Conservation (phyloP, 2,329 filamentous ascomycete species). For the Phialophora tarda region DNA sequence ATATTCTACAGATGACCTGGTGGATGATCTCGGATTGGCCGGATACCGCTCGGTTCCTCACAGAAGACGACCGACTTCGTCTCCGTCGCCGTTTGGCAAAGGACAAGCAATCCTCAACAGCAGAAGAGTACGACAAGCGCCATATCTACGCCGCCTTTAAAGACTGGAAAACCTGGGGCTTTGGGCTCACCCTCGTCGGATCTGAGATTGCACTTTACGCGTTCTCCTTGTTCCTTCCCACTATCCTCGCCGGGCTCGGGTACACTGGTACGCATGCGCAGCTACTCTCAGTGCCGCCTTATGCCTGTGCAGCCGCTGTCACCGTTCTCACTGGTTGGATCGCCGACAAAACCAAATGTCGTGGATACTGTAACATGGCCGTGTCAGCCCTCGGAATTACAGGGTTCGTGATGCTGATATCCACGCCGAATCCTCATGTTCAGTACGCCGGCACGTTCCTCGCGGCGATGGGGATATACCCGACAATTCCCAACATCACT, state of each 20-base stretch:
- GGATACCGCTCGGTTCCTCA: constrained; percentile 55
- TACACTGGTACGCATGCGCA: constrained; percentile 64
- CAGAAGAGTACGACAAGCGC: constrained; percentile 50
- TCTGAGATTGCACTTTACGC: constrained; percentile 63
- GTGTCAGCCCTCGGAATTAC: constrained; percentile 72
- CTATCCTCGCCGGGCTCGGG: constrained; percentile 61
- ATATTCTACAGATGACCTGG: constrained; percentile 38
- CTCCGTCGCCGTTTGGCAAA: constrained; percentile 46
- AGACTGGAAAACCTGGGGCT: constrained; percentile 57
- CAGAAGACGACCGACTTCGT: constrained; percentile 48
- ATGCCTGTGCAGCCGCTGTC: constrained; percentile 63
- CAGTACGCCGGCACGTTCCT: constrained; percentile 73
- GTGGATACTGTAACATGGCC: constrained; percentile 74
- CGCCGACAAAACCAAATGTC: constrained; percentile 61
- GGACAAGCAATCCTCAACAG: constrained; percentile 52
- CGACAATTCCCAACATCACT: constrained; percentile 82
- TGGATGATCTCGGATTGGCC: constrained; percentile 58
- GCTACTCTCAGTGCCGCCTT: constrained; percentile 70
- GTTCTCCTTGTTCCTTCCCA: constrained; percentile 66
- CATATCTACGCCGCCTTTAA: constrained; percentile 56
- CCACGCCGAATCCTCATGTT: background rate
- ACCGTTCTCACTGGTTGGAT: constrained; percentile 63
- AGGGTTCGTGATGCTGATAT: constrained; percentile 80
- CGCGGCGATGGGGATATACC: constrained; percentile 85
- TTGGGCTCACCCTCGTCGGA: constrained; percentile 55